Percentiles rank a stretch among this genome's conserved stretches.
Evolutionary conservation across 768 basidiomycete genomes (phyloP).

Genomic region (Suillus subalutaceus): DNA sequence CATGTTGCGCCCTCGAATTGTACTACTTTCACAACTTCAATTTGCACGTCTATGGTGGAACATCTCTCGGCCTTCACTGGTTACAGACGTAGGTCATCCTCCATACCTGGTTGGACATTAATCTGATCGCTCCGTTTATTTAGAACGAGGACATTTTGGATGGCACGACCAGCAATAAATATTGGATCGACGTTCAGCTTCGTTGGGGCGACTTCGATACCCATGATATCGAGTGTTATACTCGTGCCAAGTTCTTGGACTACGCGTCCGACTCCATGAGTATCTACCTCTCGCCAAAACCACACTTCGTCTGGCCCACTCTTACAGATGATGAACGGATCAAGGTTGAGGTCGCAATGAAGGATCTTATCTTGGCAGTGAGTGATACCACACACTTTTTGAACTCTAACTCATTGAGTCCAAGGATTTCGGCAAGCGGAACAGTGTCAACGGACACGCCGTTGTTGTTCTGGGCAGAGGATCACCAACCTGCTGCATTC

Average conservation of each 20-base stretch:
- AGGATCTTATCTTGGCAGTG: constrained; percentile 91
- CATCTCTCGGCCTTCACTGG: constrained; percentile 91
- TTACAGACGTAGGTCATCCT: constrained; percentile 74
- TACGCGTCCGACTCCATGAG: constrained; percentile 98
- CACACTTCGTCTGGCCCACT: constrained; percentile 94
- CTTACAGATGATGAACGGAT: constrained; percentile 91
- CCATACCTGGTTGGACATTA: background rate
- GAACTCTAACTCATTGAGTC: constrained; percentile 21
- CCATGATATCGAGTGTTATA: constrained; percentile 98
- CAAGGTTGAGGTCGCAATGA: constrained; percentile 98
- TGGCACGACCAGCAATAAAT: constrained; percentile 97
- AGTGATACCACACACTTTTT: constrained; percentile 25
- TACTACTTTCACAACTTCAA: too few species aligned
- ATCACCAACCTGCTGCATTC: constrained; percentile 94
- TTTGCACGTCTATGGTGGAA: constrained; percentile 61
- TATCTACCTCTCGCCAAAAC: constrained; percentile 98
- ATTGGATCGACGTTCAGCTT: constrained; percentile 95
- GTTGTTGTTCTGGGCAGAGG: constrained; percentile 93
- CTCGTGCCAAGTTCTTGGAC: constrained; percentile 98
- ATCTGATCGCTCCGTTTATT: constrained; percentile 17
- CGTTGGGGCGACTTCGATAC: constrained; percentile 99
- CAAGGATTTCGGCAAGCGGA: too few species aligned
- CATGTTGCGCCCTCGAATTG: too few species aligned
- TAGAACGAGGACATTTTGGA: constrained; percentile 94
- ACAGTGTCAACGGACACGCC: constrained; percentile 97